These are phyloP conservation scores for Arthrobotrys sphaeroides DNA, from an alignment of 2,329 filamentous ascomycete species.

Conservation along the genomic window DNA sequence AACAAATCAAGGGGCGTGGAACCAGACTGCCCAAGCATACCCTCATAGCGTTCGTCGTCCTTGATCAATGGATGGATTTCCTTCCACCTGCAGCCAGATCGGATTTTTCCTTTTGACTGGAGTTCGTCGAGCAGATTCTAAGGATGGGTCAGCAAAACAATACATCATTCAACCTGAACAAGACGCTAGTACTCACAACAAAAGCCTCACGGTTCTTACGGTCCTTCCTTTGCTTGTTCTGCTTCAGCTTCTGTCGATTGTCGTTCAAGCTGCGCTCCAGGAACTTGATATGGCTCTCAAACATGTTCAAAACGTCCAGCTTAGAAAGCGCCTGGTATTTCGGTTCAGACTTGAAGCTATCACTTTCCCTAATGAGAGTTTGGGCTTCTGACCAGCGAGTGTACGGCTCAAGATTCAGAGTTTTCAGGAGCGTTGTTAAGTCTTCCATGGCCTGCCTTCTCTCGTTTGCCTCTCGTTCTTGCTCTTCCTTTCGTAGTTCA, in stretches of 20 bases:
- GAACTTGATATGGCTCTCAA: slow-evolving; percentile 93
- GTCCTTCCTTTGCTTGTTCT: slow-evolving; percentile 79
- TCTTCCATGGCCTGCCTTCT: slow-evolving; percentile 86
- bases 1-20: slow-evolving; percentile 91
- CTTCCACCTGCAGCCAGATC: slow-evolving; percentile 89
- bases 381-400: slow-evolving; percentile 94
- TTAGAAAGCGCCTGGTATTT: slow-evolving; percentile 87
- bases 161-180: background rate
- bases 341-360: slow-evolving; percentile 79
- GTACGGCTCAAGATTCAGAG: slow-evolving; percentile 86
- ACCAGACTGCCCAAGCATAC: slow-evolving; percentile 83
- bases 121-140: slow-evolving; percentile 76
- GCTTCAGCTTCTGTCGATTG: slow-evolving; percentile 85
- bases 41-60: slow-evolving; percentile 81
- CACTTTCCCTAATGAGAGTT: slow-evolving; percentile 78
- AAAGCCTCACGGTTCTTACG: slow-evolving; percentile 87
- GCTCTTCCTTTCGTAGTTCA: slow-evolving; percentile 81
- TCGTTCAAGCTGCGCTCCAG: slow-evolving; percentile 93
- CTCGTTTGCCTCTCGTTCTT: slow-evolving; percentile 76
- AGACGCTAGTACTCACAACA: slow-evolving; percentile 60
- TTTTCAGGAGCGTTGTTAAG: slow-evolving; percentile 78
- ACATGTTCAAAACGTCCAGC: slow-evolving; percentile 88
- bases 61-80: slow-evolving; percentile 78
- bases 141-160: background rate
- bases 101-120: slow-evolving; percentile 79